Evolutionary conservation across 78 protist species (phyloP), one percentile per base, ranked within the genome.

Genomic region (Speleostelium caveatum): DNA sequence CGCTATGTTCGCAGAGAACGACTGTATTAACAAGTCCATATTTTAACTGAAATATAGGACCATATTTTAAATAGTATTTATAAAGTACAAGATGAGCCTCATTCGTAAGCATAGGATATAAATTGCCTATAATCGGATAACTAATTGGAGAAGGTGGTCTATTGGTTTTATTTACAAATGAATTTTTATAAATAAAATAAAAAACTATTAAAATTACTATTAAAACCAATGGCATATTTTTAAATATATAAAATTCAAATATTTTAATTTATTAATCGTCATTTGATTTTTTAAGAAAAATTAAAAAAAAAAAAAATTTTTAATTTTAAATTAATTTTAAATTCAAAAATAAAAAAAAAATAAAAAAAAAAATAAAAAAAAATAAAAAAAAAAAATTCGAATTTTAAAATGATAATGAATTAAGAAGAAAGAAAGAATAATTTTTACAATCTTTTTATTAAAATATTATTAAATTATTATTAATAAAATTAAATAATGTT

Each of bases 351-450:
- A 30, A 30, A 60, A 60, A 60, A 60, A 60, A 60, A 60, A 59
- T 28, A 59, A 59, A 59, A 59, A 59, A 59, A 59, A 59, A n/a
- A n/a, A n/a, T n/a, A n/a, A n/a, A n/a, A n/a, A 59, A 59, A 60
- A 60, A 60, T 28, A 59, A 28, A 59, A 59, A 24, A 24, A 59
- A 59, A 59, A 24, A 59, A 12, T 16, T 1, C 6, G 28, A 58
- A 58, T 28, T 1, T 28, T 2, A 58, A 12, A 10, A 2, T 24
- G 2, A 24, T 1, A 24, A 12, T 8, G 0, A 58, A 10, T 28
- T 28, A 58, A 56, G 26, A 56, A 56, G 26, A 56, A n/a, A 6
- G 26, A 56, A 56, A 21, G 28, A 58, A 58, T 2, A 22, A 28
- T 21, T 24, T 21, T 21, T 58, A 26, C 26, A 6, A 26, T 19